Evolutionary conservation across 176 grass and related monocot genomes (phyloP).

Genomic region (Alloteropsis semialata): DNA sequence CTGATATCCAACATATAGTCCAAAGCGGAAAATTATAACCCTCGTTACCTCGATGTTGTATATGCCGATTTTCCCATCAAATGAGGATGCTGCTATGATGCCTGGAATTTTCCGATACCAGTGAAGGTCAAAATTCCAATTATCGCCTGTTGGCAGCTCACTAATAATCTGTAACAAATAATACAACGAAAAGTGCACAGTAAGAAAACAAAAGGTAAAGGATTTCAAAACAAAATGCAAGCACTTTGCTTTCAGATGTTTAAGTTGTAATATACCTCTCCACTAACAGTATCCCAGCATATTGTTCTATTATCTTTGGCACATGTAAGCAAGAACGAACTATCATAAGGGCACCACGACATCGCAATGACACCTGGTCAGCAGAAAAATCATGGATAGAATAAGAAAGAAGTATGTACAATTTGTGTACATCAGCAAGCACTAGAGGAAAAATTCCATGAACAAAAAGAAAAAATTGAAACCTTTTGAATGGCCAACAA

Average conservation of each 20-base stretch:
- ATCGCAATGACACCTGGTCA: conserved; percentile 91
- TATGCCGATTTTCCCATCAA: conserved; percentile 89
- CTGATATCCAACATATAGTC: neutral
- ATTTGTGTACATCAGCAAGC: conserved; percentile 11
- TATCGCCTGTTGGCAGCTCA: conserved; percentile 87
- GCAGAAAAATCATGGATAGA: conserved; percentile 16
- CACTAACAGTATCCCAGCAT: conserved; percentile 97
- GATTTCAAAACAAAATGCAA: neutral
- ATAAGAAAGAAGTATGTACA: conserved; percentile 9
- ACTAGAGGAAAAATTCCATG: conserved; percentile 9
- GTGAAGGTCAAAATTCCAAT: conserved; percentile 93
- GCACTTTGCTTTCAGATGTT: neutral
- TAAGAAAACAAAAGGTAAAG: conserved; percentile 6
- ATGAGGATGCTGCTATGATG: conserved; percentile 89
- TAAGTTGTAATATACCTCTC: conserved; percentile 67
- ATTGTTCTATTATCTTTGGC: conserved; percentile 99
- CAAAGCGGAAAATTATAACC: neutral
- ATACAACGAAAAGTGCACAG: conserved; percentile 7
- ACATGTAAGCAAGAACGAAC: conserved; percentile 96
- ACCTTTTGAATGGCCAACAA: conserved; percentile 96
- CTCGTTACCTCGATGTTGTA: conserved; percentile 86
- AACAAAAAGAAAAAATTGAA: conserved; percentile 37
- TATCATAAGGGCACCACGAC: conserved; percentile 99
- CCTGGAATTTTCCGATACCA: conserved; percentile 97
- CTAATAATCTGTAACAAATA: conserved; percentile 69